These are phyloP conservation scores for Clarireedia homoeocarpa DNA, from an alignment of 2,329 filamentous ascomycete genomes.

Conservation along the genomic window DNA sequence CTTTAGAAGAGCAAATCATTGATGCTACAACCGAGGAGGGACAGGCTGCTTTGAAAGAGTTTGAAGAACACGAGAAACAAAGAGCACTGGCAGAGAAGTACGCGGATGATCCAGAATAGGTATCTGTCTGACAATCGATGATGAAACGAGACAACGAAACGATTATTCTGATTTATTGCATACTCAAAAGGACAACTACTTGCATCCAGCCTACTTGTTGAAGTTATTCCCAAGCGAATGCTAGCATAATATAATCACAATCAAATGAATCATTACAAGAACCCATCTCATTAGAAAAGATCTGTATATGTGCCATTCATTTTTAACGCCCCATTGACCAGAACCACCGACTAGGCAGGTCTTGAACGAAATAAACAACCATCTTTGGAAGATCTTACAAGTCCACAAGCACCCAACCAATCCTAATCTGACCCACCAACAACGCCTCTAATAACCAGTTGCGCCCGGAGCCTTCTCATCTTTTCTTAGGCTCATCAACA, in stretches of 20 bases:
- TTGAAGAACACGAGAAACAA: constrained; percentile 51
- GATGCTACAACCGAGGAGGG: constrained; percentile 90
- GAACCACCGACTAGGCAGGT: constrained; percentile 19
- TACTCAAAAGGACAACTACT: background rate
- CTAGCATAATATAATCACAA: constrained; percentile 1
- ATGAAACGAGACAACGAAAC: background rate
- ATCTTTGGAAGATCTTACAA: constrained; percentile 26
- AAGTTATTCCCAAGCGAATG: background rate
- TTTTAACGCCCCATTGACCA: constrained; percentile 28
- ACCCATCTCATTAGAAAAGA: constrained; percentile 2
- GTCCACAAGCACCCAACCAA: constrained; percentile 10
- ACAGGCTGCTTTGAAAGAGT: constrained; percentile 65
- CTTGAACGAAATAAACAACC: constrained; percentile 20
- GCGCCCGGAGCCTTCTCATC: constrained; percentile 77
- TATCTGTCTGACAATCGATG: background rate
- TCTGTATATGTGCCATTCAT: constrained; percentile 24
- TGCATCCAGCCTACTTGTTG: background rate
- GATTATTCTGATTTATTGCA: background rate
- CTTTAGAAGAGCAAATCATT: constrained; percentile 86
- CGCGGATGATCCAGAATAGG: constrained; percentile 31
- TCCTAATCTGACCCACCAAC: background rate
- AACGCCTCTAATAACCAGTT: constrained; percentile 46
- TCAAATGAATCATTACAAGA: background rate
- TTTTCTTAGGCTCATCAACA: constrained; percentile 81
- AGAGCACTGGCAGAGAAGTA: constrained; percentile 22